These are phyloP conservation scores for Diutina rugosa DNA, from an alignment of 1,139 yeast genomes.

Conservation along the genomic window DNA sequence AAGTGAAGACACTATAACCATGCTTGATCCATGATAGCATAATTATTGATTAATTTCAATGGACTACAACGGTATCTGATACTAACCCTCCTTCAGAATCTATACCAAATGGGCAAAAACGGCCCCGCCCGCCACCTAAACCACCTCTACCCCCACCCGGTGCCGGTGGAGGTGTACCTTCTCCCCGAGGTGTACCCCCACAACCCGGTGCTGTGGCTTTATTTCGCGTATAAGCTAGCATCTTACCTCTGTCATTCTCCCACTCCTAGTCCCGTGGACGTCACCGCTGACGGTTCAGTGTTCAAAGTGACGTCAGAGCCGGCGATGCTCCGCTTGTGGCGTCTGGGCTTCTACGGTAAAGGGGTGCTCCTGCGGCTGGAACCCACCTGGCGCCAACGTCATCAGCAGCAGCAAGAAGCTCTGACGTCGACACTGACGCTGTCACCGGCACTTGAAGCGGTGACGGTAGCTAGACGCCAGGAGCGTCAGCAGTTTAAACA, in stretches of 20 bases:
- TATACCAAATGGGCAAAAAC: conserved; percentile 10
- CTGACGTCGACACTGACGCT: no score
- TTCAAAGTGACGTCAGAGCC: conserved; percentile 32
- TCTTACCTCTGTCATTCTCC: conserved; percentile 11
- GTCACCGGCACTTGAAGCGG: conserved; percentile 37
- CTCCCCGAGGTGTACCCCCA: conserved; percentile 39
- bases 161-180: conserved; percentile 23
- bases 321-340: conserved; percentile 60
- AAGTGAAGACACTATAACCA: background rate
- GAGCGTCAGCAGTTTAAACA: conserved; percentile 64
- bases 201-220: conserved; percentile 50
- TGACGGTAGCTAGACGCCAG: conserved; percentile 60
- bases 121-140: conserved; percentile 16
- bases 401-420: conserved; percentile 33
- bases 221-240: conserved; percentile 22
- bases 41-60: conserved; percentile 17
- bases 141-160: conserved; percentile 36
- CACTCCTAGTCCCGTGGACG: conserved; percentile 11
- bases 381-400: conserved; percentile 75
- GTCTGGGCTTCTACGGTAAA: conserved; percentile 86
- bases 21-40: conserved; percentile 2
- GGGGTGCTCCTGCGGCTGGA: conserved; percentile 84
- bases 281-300: conserved; percentile 15
- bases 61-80: conserved; percentile 99
- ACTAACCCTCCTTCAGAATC: background rate